A percentile compares a stretch with the other conserved stretches of the same genome.
These are phyloP conservation scores for Xerocomus spinulosus DNA, from an alignment of 768 basidiomycete species.

Conservation along the genomic window DNA sequence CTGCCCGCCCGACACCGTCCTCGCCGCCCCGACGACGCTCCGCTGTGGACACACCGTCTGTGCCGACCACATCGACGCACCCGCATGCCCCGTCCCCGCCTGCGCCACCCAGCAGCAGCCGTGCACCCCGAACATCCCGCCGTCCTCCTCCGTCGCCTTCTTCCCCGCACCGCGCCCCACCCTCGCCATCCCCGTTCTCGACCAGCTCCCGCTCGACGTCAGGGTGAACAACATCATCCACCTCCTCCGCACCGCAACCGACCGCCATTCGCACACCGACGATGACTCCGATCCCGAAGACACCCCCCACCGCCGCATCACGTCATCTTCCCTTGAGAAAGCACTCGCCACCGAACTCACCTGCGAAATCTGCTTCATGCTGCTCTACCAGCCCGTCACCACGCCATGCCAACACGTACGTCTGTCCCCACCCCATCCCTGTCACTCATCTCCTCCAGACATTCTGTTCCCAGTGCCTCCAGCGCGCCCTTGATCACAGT, in stretches of 20 bases:
- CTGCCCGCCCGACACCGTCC: constrained; percentile 38
- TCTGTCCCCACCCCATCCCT: constrained; percentile 14
- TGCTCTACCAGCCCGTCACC: constrained; percentile 83
- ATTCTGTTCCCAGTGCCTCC: constrained; percentile 86
- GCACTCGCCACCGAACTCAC: constrained; percentile 64
- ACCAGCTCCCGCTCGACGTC: constrained; percentile 41
- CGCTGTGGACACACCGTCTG: constrained; percentile 86
- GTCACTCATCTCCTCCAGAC: constrained; percentile 47
- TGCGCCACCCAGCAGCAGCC: constrained; percentile 27
- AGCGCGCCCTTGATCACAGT: constrained; percentile 86
- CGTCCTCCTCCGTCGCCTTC: constrained; percentile 34
- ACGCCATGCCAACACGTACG: constrained; percentile 93
- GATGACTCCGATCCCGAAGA: constrained; percentile 29
- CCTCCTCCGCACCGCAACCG: constrained; percentile 33
- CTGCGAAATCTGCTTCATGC: constrained; percentile 87
- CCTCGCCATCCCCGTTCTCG: not conserved
- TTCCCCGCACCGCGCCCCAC: constrained; percentile 33
- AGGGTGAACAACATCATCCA: constrained; percentile 52
- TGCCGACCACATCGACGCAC: constrained; percentile 41
- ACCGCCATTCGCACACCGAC: constrained; percentile 25
- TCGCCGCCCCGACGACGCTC: constrained; percentile 51
- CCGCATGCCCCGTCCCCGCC: constrained; percentile 33
- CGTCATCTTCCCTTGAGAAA: constrained; percentile 48
- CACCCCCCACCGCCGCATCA: constrained; percentile 16
- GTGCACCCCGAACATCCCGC: constrained; percentile 38